Percentiles rank a stretch among this genome's conserved stretches.
Conservation (phyloP, 2,329 filamentous ascomycete species). For the Neocucurbitaria cava region DNA sequence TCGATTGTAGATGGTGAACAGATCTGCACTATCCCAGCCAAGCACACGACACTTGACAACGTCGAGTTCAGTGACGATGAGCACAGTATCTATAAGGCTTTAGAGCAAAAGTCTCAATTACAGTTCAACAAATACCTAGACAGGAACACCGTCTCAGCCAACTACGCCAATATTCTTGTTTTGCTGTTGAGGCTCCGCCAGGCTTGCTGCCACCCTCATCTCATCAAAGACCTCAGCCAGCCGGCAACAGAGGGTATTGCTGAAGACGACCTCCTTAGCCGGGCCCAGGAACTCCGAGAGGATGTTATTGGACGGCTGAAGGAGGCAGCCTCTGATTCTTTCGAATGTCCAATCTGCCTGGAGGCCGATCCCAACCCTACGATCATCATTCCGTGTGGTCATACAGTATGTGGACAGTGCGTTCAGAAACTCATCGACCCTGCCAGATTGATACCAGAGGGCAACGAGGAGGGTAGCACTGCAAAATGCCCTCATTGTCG, state of each 20-base stretch:
- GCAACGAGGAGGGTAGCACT: slow-evolving; percentile 59
- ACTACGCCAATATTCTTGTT: slow-evolving; percentile 82
- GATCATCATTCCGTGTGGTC: slow-evolving; percentile 84
- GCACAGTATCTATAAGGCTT: slow-evolving; percentile 66
- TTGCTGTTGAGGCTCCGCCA: slow-evolving; percentile 81
- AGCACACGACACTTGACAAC: slow-evolving; percentile 67
- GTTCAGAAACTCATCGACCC: slow-evolving; percentile 73
- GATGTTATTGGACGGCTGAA: slow-evolving; percentile 73
- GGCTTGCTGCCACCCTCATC: slow-evolving; percentile 77
- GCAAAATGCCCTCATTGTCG: slow-evolving; percentile 81
- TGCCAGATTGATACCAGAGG: slow-evolving; percentile 55
- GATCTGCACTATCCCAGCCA: slow-evolving; percentile 72
- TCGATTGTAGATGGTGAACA: slow-evolving; percentile 81
- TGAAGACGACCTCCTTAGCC: slow-evolving; percentile 64
- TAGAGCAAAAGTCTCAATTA: slow-evolving; percentile 72
- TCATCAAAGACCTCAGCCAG: slow-evolving; percentile 70
- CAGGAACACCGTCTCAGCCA: slow-evolving; percentile 68
- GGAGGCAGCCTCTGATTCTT: slow-evolving; percentile 61
- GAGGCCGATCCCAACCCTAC: slow-evolving; percentile 76
- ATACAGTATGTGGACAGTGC: slow-evolving; percentile 79
- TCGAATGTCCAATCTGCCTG: slow-evolving; percentile 84
- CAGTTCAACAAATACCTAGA: slow-evolving; percentile 80
- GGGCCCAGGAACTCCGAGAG: slow-evolving; percentile 66
- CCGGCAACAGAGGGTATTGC: slow-evolving; percentile 67
- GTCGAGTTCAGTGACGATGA: slow-evolving; percentile 74